These are phyloP conservation scores for Saturnispora galanensis DNA, from an alignment of 805 yeast genomes.

Conservation along the genomic window DNA sequence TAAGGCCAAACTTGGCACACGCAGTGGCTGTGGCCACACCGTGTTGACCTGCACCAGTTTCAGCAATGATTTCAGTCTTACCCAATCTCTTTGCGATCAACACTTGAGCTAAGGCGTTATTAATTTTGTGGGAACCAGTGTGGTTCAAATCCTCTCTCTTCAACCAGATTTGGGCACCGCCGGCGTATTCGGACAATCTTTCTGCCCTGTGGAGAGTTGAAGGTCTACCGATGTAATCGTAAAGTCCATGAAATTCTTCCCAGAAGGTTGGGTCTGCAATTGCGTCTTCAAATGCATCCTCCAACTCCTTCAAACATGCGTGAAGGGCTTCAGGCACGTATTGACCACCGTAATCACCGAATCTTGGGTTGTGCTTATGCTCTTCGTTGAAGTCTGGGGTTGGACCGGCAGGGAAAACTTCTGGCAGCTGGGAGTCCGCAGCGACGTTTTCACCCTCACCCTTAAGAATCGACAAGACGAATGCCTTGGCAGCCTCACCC, in stretches of 20 bases:
- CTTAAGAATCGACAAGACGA: slow-evolving; percentile 59
- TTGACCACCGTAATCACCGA: slow-evolving; percentile 97
- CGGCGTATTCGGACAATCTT: slow-evolving; percentile 78
- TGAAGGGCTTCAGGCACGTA: slow-evolving; percentile 96
- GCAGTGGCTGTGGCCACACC: slow-evolving; percentile 93
- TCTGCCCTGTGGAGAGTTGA: slow-evolving; percentile 87
- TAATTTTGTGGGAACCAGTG: slow-evolving; percentile 82
- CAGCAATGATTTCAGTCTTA: slow-evolving; percentile 70
- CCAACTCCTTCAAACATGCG: slow-evolving; percentile 83
- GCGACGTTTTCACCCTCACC: slow-evolving; percentile 33
- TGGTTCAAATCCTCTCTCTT: slow-evolving; percentile 94
- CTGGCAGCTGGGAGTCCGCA: slow-evolving; percentile 18
- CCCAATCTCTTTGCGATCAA: slow-evolving; percentile 72
- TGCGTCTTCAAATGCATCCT: slow-evolving; percentile 77
- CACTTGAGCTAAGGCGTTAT: slow-evolving; percentile 77
- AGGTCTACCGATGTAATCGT: slow-evolving; percentile 94
- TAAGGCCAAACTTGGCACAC: slow-evolving; percentile 84
- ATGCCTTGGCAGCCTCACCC: slow-evolving; percentile 53
- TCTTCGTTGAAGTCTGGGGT: slow-evolving; percentile 38
- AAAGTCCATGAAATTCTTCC: slow-evolving; percentile 79
- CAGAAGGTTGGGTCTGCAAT: slow-evolving; percentile 86
- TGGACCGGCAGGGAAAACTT: slow-evolving; percentile 12
- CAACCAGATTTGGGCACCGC: slow-evolving; percentile 95
- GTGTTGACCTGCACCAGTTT: slow-evolving; percentile 91
- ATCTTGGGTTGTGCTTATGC: slow-evolving; percentile 65